These are phyloP conservation scores for Xylariaceae sp. DNA, from an alignment of 2,329 filamentous ascomycete genomes.

Conservation along the genomic window DNA sequence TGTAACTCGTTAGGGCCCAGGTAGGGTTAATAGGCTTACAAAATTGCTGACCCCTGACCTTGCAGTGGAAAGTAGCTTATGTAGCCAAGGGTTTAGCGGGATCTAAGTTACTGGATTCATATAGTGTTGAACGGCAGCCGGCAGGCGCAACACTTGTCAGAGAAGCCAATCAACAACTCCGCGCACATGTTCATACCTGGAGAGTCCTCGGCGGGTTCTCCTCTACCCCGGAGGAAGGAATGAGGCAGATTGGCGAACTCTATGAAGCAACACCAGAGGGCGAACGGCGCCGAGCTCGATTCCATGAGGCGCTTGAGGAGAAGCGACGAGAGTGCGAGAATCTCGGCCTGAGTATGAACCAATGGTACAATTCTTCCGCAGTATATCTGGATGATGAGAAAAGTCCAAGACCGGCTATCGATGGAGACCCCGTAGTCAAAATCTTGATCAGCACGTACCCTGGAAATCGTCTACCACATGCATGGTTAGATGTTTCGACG, in stretches of 20 bases:
- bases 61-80: slow-evolving; percentile 57
- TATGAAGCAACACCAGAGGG: slow-evolving; percentile 44
- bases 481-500: slow-evolving; percentile 60
- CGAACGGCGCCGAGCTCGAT: slow-evolving; percentile 40
- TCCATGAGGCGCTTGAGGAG: slow-evolving; percentile 53
- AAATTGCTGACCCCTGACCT: slow-evolving; percentile 1
- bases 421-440: slow-evolving; percentile 32
- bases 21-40: too few species aligned
- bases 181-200: slow-evolving; percentile 56
- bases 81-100: slow-evolving; percentile 49
- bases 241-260: slow-evolving; percentile 42
- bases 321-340: slow-evolving; percentile 58
- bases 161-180: slow-evolving; percentile 62
- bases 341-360: slow-evolving; percentile 48
- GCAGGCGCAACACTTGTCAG: slow-evolving; percentile 53
- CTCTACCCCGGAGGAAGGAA: slow-evolving; percentile 47
- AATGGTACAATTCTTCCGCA: slow-evolving; percentile 53
- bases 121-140: slow-evolving; percentile 54
- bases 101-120: slow-evolving; percentile 49
- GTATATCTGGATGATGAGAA: slow-evolving; percentile 41
- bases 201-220: slow-evolving; percentile 52
- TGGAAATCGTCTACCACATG: slow-evolving; percentile 65
- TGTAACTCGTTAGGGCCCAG: too few species aligned
- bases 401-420: slow-evolving; percentile 39
- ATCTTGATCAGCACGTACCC: slow-evolving; percentile 56